Evolutionary conservation across 352 stramenopile species (phyloP), one percentile per base, ranked within the genome.

Genomic region (Phytophthora fragariae): DNA sequence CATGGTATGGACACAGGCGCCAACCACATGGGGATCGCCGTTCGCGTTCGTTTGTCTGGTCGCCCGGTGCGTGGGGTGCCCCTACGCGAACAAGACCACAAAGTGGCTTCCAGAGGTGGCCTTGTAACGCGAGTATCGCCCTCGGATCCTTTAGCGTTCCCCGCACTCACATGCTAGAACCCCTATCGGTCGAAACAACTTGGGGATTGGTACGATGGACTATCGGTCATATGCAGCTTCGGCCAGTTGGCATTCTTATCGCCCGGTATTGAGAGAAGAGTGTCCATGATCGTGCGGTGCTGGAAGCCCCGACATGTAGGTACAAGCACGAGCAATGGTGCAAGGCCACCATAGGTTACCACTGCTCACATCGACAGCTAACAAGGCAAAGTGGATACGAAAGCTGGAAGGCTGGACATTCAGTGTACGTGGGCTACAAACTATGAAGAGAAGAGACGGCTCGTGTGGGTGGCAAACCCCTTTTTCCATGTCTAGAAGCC

Each of bases 41-140:
- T 70, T 70, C 24, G 24, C 56, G 46, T 65, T 75, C 62, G 61
- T 54, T 56, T 52, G 55, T 35, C 62, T 71, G 61, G 35, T 75
- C 46, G 44, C 39, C 54, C 5, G 15, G 29, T 29, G 44, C 14
- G 37, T 47, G 33, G 12, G 29, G 27, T 31, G 29, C 46, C 24
- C 7, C 47, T 50, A 14, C 14, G 39, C 35, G 29, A 62, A 5
- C 19, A 47, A 31, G 8, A 0, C 66, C 66, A 73, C 59, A 56
- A 64, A 35, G 44, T 3, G 17, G 11, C 37, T 37, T 9, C 24
- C 67, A 73, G 41, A 70, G 70, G 67, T 27, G 33, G 6, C 21
- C 33, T 61, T 14, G 17, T 49, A 65, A 49, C 31, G 58, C 27
- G 27, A 62, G 33, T 57, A 62, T 66, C 55, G 39, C 61, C 55